Base-by-base conservation (phyloP, 768 basidiomycete species). In the Hemileccinum impolitum region DNA sequence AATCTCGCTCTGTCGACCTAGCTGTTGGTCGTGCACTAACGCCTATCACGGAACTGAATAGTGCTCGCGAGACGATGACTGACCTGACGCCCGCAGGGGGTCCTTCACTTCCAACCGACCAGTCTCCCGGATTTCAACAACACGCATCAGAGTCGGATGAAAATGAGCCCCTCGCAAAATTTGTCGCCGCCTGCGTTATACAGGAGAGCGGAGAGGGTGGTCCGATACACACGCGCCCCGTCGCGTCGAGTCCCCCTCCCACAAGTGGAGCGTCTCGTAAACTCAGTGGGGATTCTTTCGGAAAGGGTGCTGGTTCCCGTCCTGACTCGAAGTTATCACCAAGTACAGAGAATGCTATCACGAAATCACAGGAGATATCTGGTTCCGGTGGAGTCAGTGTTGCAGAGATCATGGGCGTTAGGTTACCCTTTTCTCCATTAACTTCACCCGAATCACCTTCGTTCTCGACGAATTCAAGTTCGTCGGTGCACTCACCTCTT, bases 1-100 rank as follows among this genome's bases (percentile, higher is more conserved):
- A 40, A 31, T 39, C 52, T 31, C 64, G 58, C 48, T n/a, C 43
- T 7, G 21, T 32, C 11, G 71, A 68, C 31, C 47, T 55, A 21
- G 51, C 36, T n/a, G 12, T 50, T 8, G 56, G 57, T 13, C 70
- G 74, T 26, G 54, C 71, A 6, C 64, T 88, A 49, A 79, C 87
- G 3, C 85, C 87, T 8, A 89, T 90, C 51, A 82, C 81, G 3
- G 88, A 90, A 61, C 58, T 66, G 14, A 72, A 68, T 55, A 60
- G 56, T 37, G 57, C 62, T 7, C 59, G 49, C 3, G 66, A 71
- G 32, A 71, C 70, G 4, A 5, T 32, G 39, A 37, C 45, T 15
- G 67, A 65, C 45, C 46, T 59, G 19, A 18, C 47, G 17, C 59
- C 34, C 14, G 12, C 50, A n/a, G 50, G 23, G 0, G 62, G 52